Percentiles rank a stretch among this genome's conserved stretches.
Conservation (phyloP, 2,329 filamentous ascomycete genomes). For the Stemphylium vesicarium region DNA sequence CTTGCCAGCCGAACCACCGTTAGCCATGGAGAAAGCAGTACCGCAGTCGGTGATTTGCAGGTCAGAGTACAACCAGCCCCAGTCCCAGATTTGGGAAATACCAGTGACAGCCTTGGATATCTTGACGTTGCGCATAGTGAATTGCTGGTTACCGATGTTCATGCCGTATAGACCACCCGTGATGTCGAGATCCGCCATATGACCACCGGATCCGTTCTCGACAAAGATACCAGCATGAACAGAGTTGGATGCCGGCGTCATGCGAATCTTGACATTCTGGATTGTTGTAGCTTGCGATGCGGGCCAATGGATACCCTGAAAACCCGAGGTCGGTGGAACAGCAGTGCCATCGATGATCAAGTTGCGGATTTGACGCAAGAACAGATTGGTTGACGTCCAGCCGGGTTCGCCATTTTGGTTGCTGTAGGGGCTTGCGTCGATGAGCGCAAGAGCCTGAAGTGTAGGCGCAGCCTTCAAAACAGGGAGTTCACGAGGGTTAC, state of each 20-base stretch:
- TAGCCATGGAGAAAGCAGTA: slow-evolving; percentile 61
- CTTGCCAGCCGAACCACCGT: slow-evolving; percentile 33
- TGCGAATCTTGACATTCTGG: slow-evolving; percentile 55
- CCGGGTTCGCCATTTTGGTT: slow-evolving; percentile 46
- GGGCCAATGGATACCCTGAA: slow-evolving; percentile 58
- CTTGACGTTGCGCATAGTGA: slow-evolving; percentile 64
- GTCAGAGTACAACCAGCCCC: slow-evolving; percentile 64
- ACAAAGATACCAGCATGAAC: slow-evolving; percentile 58
- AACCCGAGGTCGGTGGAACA: slow-evolving; percentile 53
- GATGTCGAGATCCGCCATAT: slow-evolving; percentile 56
- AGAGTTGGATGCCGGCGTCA: slow-evolving; percentile 52
- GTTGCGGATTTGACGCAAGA: slow-evolving; percentile 70
- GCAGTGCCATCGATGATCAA: slow-evolving; percentile 65
- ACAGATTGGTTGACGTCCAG: slow-evolving; percentile 65
- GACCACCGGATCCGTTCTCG: slow-evolving; percentile 54
- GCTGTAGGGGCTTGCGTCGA: slow-evolving; percentile 63
- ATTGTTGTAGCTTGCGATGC: slow-evolving; percentile 56
- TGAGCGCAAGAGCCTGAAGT: slow-evolving; percentile 63
- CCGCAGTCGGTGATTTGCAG: slow-evolving; percentile 60
- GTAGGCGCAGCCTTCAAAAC: slow-evolving; percentile 60
- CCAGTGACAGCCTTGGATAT: slow-evolving; percentile 61
- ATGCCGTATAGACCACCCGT: slow-evolving; percentile 53
- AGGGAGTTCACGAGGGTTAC: slow-evolving; percentile 63
- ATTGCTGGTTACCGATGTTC: slow-evolving; percentile 58
- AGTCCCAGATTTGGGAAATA: slow-evolving; percentile 66